Base-by-base conservation (phyloP, 805 yeast species). In the Kodamaea hsintzibuensis region DNA sequence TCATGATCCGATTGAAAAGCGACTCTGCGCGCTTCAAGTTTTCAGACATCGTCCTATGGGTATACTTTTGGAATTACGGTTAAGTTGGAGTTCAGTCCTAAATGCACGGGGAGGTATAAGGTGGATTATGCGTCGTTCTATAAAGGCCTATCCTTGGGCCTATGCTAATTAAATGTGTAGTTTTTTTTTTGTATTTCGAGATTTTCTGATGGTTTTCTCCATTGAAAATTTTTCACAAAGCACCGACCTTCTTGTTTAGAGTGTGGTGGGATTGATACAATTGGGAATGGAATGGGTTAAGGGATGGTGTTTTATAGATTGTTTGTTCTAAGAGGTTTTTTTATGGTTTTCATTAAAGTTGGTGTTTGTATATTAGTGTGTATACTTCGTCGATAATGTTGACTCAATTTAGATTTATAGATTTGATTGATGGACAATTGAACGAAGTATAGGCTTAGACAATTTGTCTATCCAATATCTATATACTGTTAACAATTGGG, bases 11-110 rank as follows among this genome's bases (percentile, higher is more conserved):
- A 61, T 76, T 76, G 66, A 76, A 76, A 52, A 76, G 67, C 50
- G 77, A 73, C 60, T 76, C 80, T 42, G 80, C 80, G 61, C 79
- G 67, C 58, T 74, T 75, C 61, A 76, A 71, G 62, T 75, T 76
- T 54, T 76, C 80, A 13, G 79, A 73, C 80, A 76, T 76, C 57
- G 7, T 50, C 38, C 17, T 5, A 8, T 30, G 35, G 10, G 35
- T 30, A 12, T 30, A 8, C 35, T 8, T 12, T 30, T 6, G 7
- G 18, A 22, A 7, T n/a, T 42, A 42, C 25, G 8, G 44, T 3
- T 40, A 25, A 12, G 38, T 13, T 13, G 22, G 38, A 16, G 22
- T 4, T 25, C 37, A 9, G 38, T 25, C 22, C 22, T 13, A 22
- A 19, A 30, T 30, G 35, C 35, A n/a, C 33, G 42, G 25, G 30